Conservation (phyloP, 2,329 filamentous ascomycete genomes). For the Botryotinia narcissicola region DNA sequence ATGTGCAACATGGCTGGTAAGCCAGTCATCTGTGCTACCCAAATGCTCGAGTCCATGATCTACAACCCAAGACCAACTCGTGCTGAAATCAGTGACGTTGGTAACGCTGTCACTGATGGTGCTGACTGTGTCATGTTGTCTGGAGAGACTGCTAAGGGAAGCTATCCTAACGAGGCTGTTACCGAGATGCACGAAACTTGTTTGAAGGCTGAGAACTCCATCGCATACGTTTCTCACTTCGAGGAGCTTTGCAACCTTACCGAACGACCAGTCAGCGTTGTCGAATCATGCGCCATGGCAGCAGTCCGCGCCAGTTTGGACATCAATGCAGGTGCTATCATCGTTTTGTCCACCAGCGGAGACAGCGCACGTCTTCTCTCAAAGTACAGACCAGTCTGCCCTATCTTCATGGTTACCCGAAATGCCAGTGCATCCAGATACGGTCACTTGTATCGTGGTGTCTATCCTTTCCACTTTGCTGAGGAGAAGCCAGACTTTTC, state of each 20-base stretch:
- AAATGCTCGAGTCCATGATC: conserved; percentile 99
- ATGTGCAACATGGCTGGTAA: conserved; percentile 99
- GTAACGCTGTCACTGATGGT: conserved; percentile 95
- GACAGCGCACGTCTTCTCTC: conserved; percentile 91
- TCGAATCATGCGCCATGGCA: conserved; percentile 95
- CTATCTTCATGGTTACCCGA: conserved; percentile 98
- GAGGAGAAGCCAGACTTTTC: conserved; percentile 93
- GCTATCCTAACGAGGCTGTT: conserved; percentile 88
- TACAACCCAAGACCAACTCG: conserved; percentile 98
- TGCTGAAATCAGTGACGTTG: conserved; percentile 97
- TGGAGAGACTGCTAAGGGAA: conserved; percentile 97
- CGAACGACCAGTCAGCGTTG: conserved; percentile 78
- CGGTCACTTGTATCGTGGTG: conserved; percentile 92
- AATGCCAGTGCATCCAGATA: conserved; percentile 82
- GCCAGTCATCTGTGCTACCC: conserved; percentile 96
- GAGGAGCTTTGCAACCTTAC: conserved; percentile 88
- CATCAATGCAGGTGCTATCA: conserved; percentile 92
- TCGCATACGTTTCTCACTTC: conserved; percentile 94
- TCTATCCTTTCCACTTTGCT: conserved; percentile 95
- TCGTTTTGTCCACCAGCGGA: conserved; percentile 93
- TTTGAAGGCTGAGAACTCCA: conserved; percentile 93
- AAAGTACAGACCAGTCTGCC: conserved; percentile 98
- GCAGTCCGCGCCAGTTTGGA: conserved; percentile 94
- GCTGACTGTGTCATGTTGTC: conserved; percentile 99
- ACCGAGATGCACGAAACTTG: conserved; percentile 98